Conservation (phyloP, 106 monocot genomes). For the Platanthera zijinensis region DNA sequence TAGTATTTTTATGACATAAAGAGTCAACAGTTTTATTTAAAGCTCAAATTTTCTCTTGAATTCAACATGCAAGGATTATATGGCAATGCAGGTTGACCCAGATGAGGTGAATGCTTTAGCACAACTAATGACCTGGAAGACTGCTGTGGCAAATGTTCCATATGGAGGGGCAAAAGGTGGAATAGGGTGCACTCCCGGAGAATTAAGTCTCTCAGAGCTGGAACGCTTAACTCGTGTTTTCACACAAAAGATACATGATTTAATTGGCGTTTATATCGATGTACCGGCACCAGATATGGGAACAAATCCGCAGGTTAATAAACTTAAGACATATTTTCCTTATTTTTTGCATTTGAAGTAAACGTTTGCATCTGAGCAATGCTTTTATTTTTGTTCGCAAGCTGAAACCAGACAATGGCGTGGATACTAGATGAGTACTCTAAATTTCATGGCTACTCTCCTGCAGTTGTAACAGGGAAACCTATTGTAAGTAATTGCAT, state of each 20-base stretch:
- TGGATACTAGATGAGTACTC: constrained; percentile 96
- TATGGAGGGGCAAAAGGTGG: constrained; percentile 97
- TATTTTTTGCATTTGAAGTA: not conserved
- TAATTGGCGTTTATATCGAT: constrained; percentile 82
- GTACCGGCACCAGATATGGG: constrained; percentile 97
- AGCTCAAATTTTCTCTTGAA: not conserved
- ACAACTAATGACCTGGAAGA: constrained; percentile 96
- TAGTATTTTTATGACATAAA: not conserved
- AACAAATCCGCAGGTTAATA: constrained; percentile 62
- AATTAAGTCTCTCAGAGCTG: constrained; percentile 74
- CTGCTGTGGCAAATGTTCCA: constrained; percentile 90
- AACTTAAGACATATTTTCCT: not conserved
- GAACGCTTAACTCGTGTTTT: constrained; percentile 85
- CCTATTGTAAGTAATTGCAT: constrained; percentile 64
- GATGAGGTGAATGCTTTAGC: constrained; percentile 96
- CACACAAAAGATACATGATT: constrained; percentile 95
- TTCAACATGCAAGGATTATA: not conserved
- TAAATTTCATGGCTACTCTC: constrained; percentile 89
- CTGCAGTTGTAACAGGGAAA: constrained; percentile 91
- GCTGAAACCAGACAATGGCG: constrained; percentile 66
- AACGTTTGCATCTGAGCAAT: not conserved
- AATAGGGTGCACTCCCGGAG: constrained; percentile 82
- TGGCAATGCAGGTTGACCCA: constrained; percentile 70
- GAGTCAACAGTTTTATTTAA: not conserved
- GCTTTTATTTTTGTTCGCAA: constrained; percentile 4